These are phyloP conservation scores for Dalechampia spathulata DNA, from an alignment of 441 rosid genomes.

Conservation along the genomic window DNA sequence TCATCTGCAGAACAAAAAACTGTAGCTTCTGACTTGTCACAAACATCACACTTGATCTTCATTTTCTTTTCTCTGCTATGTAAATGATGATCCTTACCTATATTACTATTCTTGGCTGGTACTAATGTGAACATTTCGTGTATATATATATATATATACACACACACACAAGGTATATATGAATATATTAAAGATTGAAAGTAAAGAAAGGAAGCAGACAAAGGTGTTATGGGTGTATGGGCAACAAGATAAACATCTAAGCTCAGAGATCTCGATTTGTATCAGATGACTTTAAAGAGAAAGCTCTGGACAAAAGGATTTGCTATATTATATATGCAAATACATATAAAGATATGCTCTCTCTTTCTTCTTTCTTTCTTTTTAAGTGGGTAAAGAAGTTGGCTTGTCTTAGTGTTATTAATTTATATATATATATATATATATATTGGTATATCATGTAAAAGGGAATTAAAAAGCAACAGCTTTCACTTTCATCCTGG, in stretches of 20 bases:
- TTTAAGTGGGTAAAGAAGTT: slow-evolving; percentile 7
- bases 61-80: slow-evolving; percentile 25
- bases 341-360: slow-evolving; percentile 6
- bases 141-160: not conserved
- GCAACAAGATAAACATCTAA: slow-evolving; percentile 17
- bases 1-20: slow-evolving; percentile 88
- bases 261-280: slow-evolving; percentile 15
- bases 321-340: no score
- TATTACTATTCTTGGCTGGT: not conserved
- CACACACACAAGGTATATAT: not conserved
- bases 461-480: no score
- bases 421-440: not conserved
- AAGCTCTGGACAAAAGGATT: slow-evolving; percentile 25
- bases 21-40: slow-evolving; percentile 55
- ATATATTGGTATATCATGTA: not conserved
- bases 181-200: not conserved
- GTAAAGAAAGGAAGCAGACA: slow-evolving; percentile 17
- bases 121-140: not conserved
- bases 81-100: not conserved
- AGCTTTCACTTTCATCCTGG: no score
- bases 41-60: slow-evolving; percentile 88
- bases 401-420: not conserved
- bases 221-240: slow-evolving; percentile 26
- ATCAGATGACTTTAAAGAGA: slow-evolving; percentile 20
- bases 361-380: not conserved